Evolutionary conservation across 805 yeast species (phyloP).

Genomic region (Kazachstania kunashirensis): DNA sequence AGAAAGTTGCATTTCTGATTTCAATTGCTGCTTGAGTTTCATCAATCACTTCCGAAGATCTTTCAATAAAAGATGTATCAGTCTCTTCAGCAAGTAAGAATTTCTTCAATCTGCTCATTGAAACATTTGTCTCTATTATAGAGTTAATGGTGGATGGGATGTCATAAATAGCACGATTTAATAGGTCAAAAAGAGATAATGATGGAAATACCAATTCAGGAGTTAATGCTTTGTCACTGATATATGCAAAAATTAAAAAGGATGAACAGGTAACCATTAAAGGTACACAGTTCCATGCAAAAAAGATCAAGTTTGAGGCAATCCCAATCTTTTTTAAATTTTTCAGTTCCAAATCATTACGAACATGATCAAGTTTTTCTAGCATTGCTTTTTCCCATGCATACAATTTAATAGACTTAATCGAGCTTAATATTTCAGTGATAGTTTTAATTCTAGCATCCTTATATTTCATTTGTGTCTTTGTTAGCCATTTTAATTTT

Average conservation of each 20-base stretch:
- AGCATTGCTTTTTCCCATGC: constrained; percentile 65
- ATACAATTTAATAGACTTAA: constrained; percentile 56
- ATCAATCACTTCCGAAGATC: constrained; percentile 16
- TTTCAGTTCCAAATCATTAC: constrained; percentile 50
- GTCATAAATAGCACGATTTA: constrained; percentile 49
- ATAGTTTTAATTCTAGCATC: constrained; percentile 51
- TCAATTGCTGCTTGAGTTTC: constrained; percentile 29
- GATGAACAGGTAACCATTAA: constrained; percentile 54
- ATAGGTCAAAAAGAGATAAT: constrained; percentile 46
- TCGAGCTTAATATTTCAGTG: constrained; percentile 49
- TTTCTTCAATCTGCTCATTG: constrained; percentile 42
- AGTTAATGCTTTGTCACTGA: constrained; percentile 42
- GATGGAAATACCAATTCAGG: constrained; percentile 67
- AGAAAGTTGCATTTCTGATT: constrained; percentile 42
- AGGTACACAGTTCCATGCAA: constrained; percentile 59
- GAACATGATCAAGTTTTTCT: constrained; percentile 38
- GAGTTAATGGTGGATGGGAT: constrained; percentile 51
- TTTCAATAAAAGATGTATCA: constrained; percentile 32
- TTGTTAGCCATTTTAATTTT: constrained; percentile 37
- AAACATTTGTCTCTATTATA: constrained; percentile 49
- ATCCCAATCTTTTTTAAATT: constrained; percentile 42
- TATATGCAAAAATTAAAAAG: constrained; percentile 44
- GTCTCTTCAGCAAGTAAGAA: constrained; percentile 41
- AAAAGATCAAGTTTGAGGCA: constrained; percentile 37
- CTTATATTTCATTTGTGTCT: constrained; percentile 51